Base-by-base conservation (phyloP, 441 rosid genomes). In the Erysimum cheiri region DNA sequence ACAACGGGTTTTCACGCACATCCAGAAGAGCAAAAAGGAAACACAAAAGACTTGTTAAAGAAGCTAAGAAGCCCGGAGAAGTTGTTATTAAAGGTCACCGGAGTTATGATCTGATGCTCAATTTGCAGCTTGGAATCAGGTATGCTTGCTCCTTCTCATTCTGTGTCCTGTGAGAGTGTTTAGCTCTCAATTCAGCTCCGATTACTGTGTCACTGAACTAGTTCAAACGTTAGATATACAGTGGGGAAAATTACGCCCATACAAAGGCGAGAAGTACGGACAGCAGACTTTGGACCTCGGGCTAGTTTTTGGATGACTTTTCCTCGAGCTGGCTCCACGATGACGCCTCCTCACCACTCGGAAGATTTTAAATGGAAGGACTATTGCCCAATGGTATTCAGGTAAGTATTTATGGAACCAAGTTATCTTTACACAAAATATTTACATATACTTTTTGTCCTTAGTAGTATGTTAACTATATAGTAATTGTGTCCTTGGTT, bases 251-350 rank as follows among this genome's bases (percentile, higher is more conserved):
- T 92, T 53, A 95, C 99, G 4, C 98, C 99, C 10, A 88, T 92
- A 72, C 99, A 83, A 67, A 87, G 90, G 77, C 84, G 97, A 71
- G 93, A 95, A 81, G 99, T 90, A 62, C 81, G 98, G 53, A 64
- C 88, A 69, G 80, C 95, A 52, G 99, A 92, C 80, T 95, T 95
- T 80, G 98, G 98, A 80, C 85, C 91, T 15, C 81, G 74, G 61
- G 98, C 99, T 40, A 92, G 98, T 85, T 95, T 95, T 78, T 95
- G 96, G 97, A 90, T 92, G 98, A 80, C 79, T 73, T 95, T 95
- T 73, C 99, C 97, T 12, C 88, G 85, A 80, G 90, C 80, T 71
- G 99, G 99, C 24, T 95, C 97, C 47, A 92, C 89, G 28, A 70
- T 90, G 79, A 90, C 99, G 32, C 99, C 97, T 59, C 80, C 97